Evolutionary conservation across 768 basidiomycete genomes (phyloP), one percentile per base, ranked within the genome.

Genomic region (Asterophora lycoperdoides): DNA sequence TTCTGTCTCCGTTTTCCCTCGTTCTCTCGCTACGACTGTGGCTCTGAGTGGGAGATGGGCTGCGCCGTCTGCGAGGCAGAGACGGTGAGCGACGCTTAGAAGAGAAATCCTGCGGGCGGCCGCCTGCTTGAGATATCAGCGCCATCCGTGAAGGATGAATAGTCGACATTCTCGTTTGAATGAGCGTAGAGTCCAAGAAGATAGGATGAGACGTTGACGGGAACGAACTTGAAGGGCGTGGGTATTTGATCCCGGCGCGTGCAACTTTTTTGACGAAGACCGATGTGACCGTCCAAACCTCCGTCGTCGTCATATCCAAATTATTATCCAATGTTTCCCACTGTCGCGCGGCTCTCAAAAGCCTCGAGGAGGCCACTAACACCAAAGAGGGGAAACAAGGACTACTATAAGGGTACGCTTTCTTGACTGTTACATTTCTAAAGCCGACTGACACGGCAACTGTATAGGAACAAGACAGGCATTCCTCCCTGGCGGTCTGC

Each of bases 391-490:
- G 95, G 81, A 13, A 96, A 96, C 72, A 98, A 97, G 61, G 92
- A 99, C 62, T 97, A 77, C 64, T 97, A 96, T 77, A 98, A 98
- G 68, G 95, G 95, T 87, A 6, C n/a, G 68, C 54, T 32, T 50
- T 29, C 30, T 6, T 14, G n/a, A 18, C 13, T 2, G 8, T 33
- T 6, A 13, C 44, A 23, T 13, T 32, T 23, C 20, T 28, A 20
- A 26, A 33, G 15, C n/a, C 4, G 20, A 29, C 18, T 17, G 17
- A 17, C 17, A 6, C 7, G 8, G 17, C 35, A 41, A 18, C 43
- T 18, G 43, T 48, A 9, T 56, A 93, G 91, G 92, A 32, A 93
- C 85, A 17, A 72, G 93, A 33, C 91, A 92, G 64, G 86, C 93
- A 0, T 76, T 72, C 49, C 80, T 93, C 23, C 89, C 90, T 7